These are phyloP conservation scores for Colletotrichum agaves DNA, from an alignment of 2,329 filamentous ascomycete genomes.

Conservation along the genomic window DNA sequence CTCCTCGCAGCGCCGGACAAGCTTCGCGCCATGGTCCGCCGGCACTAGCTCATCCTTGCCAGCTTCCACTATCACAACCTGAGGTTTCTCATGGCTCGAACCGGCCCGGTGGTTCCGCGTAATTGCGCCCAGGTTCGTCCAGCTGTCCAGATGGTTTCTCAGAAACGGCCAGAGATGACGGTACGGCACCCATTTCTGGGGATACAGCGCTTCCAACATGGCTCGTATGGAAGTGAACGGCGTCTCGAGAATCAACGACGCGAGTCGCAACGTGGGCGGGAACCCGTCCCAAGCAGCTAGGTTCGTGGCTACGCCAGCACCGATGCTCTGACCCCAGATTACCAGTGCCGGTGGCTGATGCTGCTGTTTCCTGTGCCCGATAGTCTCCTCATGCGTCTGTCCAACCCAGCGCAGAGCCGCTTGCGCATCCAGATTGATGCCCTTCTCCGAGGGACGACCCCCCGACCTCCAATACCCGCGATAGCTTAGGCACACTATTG, in stretches of 20 bases:
- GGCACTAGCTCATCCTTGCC: conserved; percentile 70
- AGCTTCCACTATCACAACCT: conserved; percentile 59
- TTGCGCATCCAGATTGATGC: conserved; percentile 75
- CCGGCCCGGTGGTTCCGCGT: conserved; percentile 41
- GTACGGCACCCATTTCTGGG: conserved; percentile 84
- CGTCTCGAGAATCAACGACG: conserved; percentile 76
- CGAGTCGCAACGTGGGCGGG: conserved; percentile 52
- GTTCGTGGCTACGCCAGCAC: conserved; percentile 76
- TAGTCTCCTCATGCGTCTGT: conserved; percentile 48
- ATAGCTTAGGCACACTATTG: conserved; percentile 68
- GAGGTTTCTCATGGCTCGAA: conserved; percentile 39
- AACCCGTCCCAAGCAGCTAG: conserved; percentile 53
- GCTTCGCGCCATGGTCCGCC: conserved; percentile 56
- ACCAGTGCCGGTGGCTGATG: conserved; percentile 55
- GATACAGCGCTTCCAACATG: conserved; percentile 79
- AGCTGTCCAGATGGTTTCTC: conserved; percentile 69
- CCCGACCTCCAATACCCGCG: conserved; percentile 83
- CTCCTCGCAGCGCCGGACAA: conserved; percentile 59
- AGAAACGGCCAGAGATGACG: conserved; percentile 79
- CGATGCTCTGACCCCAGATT: conserved; percentile 83
- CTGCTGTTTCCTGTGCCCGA: conserved; percentile 7
- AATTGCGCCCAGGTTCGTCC: conserved; percentile 60
- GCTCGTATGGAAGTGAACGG: conserved; percentile 77
- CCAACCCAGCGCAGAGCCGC: conserved; percentile 73
- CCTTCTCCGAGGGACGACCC: conserved; percentile 75